Evolutionary conservation across 2,329 filamentous ascomycete genomes (phyloP), one percentile per base, ranked within the genome.

Genomic region (Apiospora marii): DNA sequence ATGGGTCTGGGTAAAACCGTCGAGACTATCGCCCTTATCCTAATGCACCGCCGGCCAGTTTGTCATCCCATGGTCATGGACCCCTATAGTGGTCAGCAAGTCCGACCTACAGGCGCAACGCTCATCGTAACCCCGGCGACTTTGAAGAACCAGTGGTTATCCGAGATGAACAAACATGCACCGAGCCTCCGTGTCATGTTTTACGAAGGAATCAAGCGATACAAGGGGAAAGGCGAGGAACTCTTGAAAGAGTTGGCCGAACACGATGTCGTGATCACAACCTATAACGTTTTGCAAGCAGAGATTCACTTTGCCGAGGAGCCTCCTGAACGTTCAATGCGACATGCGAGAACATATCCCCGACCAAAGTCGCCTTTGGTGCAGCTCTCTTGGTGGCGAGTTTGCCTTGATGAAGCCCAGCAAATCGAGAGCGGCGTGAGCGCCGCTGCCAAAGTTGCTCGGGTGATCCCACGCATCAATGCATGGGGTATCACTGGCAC

Each of bases 401-500:
- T 97, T 1, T 91, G 91, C 71, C 86, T 93, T 1, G 92, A 93
- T 73, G 95, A 92, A 84, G 92, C 96, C 0, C 96, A 99, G 79
- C 97, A 98, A 93, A 91, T 98, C 58, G 96, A 98, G 80, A 96
- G 90, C 75, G 94, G 95, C 46, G 91, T 97, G 4, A 95, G 91
- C 77, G 92, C 94, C 76, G 94, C 96, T 41, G 95, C 96, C 0
- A 90, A 88, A 67, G 91, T 98, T 19, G 95, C 95, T 48, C 90
- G 91, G 53, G 85, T 92, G 37, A 92, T 99, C 74, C 95, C 96
- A 64, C 89, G 96, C 41, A 83, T 93, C 75, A 95, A 98, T 82
- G 92, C 94, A 2, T 98, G 96, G 96, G 95, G 93, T 19, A 91
- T 99, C 53, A 96, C 94, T 0, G 96, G 94, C 58, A 99, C 96